Evolutionary conservation across 805 yeast species (phyloP).

Genomic region (Zygosaccharomyces lentus): DNA sequence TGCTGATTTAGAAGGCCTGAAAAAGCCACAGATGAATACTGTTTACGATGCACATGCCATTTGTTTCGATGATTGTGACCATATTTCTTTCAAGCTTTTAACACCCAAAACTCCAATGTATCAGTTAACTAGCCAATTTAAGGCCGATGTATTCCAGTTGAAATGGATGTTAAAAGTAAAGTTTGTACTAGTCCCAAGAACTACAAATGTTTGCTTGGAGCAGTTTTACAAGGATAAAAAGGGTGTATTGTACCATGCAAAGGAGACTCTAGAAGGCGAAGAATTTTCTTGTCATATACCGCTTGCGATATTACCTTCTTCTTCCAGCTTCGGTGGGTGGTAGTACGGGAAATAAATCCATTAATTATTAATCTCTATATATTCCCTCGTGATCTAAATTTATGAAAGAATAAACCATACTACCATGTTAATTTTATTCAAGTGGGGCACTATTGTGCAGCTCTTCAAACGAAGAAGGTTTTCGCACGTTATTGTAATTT

Average conservation of each 20-base stretch:
- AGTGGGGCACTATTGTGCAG: neutral
- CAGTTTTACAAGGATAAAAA: slow-evolving; percentile 36
- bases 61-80: slow-evolving; percentile 27
- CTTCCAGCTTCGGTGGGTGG: slow-evolving; percentile 48
- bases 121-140: slow-evolving; percentile 39
- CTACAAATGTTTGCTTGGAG: slow-evolving; percentile 18
- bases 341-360: slow-evolving; percentile 12
- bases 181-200: slow-evolving; percentile 32
- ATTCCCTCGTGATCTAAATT: neutral
- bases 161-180: slow-evolving; percentile 39
- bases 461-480: slow-evolving; percentile 11
- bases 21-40: slow-evolving; percentile 19
- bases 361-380: neutral
- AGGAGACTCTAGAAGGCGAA: slow-evolving; percentile 36
- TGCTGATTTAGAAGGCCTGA: slow-evolving; percentile 4
- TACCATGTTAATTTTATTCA: neutral
- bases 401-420: neutral
- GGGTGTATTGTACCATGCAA: slow-evolving; percentile 36
- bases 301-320: slow-evolving; percentile 42
- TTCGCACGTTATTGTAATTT: slow-evolving; percentile 8
- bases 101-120: slow-evolving; percentile 35
- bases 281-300: slow-evolving; percentile 46
- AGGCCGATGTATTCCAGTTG: slow-evolving; percentile 37
- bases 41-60: slow-evolving; percentile 34
- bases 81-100: slow-evolving; percentile 30